Conservation (phyloP, 1,284 basidiomycete species). For the Cryptococcus sp. region DNA sequence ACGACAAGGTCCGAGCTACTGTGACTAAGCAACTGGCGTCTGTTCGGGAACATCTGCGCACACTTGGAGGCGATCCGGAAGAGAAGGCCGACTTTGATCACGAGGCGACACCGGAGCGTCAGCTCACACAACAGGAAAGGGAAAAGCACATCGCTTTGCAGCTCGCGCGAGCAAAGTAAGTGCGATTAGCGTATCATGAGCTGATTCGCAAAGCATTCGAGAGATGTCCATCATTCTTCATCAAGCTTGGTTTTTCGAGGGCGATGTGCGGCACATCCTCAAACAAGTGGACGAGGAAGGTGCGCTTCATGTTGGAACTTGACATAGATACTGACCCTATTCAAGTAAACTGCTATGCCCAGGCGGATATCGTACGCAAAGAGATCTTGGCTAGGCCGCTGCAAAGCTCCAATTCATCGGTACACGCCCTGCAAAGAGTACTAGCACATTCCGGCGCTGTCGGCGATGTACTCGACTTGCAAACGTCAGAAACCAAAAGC, state of each 20-base stretch:
- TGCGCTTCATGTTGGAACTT: slow-evolving; percentile 5
- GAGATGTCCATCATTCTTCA: slow-evolving; percentile 41
- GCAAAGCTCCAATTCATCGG: slow-evolving; percentile 25
- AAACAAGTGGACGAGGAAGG: slow-evolving; percentile 33
- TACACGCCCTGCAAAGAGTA: slow-evolving; percentile 16
- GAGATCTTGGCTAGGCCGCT: slow-evolving; percentile 43
- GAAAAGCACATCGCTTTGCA: slow-evolving; percentile 11
- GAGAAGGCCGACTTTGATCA: slow-evolving; percentile 23
- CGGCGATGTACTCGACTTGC: slow-evolving; percentile 26
- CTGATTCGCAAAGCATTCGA: slow-evolving; percentile 24
- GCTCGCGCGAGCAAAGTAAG: too few species aligned
- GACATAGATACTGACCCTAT: neutral
- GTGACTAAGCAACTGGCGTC: slow-evolving; percentile 25
- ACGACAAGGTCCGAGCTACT: slow-evolving; percentile 28
- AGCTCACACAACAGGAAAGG: slow-evolving; percentile 33
- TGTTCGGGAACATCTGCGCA: slow-evolving; percentile 22
- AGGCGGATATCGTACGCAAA: slow-evolving; percentile 40
- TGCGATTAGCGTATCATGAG: too few species aligned
- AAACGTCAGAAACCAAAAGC: slow-evolving; percentile 20
- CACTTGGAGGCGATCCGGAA: slow-evolving; percentile 27
- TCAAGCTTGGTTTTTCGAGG: slow-evolving; percentile 44
- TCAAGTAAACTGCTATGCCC: slow-evolving; percentile 32
- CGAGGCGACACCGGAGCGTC: slow-evolving; percentile 19
- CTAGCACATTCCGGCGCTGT: slow-evolving; percentile 16
- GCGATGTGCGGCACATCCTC: slow-evolving; percentile 41